A percentile compares a stretch with the other conserved stretches of the same genome.
Evolutionary conservation across 2,329 filamentous ascomycete genomes (phyloP).

Genomic region (Botrytis tulipae): DNA sequence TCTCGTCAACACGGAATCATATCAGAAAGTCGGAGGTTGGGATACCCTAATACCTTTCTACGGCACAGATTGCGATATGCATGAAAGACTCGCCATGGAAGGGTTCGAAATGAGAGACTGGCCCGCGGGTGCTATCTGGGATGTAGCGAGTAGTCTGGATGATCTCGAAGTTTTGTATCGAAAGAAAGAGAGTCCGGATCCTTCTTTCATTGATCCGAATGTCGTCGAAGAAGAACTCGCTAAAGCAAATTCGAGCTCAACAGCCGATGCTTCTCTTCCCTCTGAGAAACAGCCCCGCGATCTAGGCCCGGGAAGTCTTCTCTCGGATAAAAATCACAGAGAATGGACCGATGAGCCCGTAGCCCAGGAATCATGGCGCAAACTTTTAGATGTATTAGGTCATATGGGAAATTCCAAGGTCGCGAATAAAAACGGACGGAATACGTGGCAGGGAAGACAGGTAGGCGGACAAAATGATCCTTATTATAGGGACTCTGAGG

Average conservation of each 20-base stretch:
- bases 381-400: constrained; percentile 38
- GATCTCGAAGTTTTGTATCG: constrained; percentile 21
- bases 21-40: constrained; percentile 48
- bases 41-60: constrained; percentile 57
- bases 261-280: too few species aligned
- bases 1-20: constrained; percentile 45
- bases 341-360: constrained; percentile 2
- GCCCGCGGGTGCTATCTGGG: constrained; percentile 46
- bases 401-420: constrained; percentile 32
- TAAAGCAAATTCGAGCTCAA: background rate
- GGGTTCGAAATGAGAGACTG: constrained; percentile 44
- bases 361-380: constrained; percentile 33
- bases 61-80: constrained; percentile 55
- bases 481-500: constrained; percentile 50
- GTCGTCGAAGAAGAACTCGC: background rate
- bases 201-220: constrained; percentile 11
- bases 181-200: constrained; percentile 2
- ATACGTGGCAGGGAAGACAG: constrained; percentile 54
- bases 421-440: constrained; percentile 40
- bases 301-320: background rate
- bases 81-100: constrained; percentile 46
- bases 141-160: constrained; percentile 43
- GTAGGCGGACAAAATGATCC: constrained; percentile 52
- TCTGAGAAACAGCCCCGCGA: background rate
- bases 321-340: background rate